Base-by-base conservation (phyloP, 441 rosid species). In the Manihot esculenta region DNA sequence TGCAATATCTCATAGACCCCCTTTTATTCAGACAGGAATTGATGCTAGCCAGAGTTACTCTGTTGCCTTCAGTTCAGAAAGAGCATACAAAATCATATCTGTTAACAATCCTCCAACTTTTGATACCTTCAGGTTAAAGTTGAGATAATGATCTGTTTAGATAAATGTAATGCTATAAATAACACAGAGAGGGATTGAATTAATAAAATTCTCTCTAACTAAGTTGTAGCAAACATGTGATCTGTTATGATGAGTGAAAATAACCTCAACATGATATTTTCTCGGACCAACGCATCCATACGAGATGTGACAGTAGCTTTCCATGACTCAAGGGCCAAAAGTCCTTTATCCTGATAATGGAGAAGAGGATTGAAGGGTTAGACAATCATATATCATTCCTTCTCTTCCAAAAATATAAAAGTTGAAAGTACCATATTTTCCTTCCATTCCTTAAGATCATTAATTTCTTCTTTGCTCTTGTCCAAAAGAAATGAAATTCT, bases 231-330 rank as follows among this genome's bases (percentile, higher is more conserved):
- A n/a, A 49, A 49, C 18, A 49, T 15, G 7, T 49, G 21, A 49
- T 21, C 21, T 49, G 17, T 49, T 9, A 18, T 49, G 33, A 30
- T 49, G n/a, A n/a, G n/a, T n/a, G n/a, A n/a, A n/a, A n/a, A n/a
- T n/a, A 66, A 88, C 97, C 98, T 93, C 74, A 93, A 59, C 77
- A 81, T 83, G 44, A 63, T 74, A 66, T 88, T 89, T 78, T 92
- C 97, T 79, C 77, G 65, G 44, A 72, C 76, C 73, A 93, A 78
- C 41, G 84, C 75, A 41, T 87, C 91, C 80, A 93, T 62, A 54
- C 74, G 83, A 47, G 91, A 86, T 9, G 77, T 76, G 53, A 87
- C 84, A 41, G 64, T 76, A 62, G 81, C 71, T 86, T 88, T 91
- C 94, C 95, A 91, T 7, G 86, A 74, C 77, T 85, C 83, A 7